phyloP scores from a whole-genome alignment of 345 rosid species.

The Salix viminalis region DNA sequence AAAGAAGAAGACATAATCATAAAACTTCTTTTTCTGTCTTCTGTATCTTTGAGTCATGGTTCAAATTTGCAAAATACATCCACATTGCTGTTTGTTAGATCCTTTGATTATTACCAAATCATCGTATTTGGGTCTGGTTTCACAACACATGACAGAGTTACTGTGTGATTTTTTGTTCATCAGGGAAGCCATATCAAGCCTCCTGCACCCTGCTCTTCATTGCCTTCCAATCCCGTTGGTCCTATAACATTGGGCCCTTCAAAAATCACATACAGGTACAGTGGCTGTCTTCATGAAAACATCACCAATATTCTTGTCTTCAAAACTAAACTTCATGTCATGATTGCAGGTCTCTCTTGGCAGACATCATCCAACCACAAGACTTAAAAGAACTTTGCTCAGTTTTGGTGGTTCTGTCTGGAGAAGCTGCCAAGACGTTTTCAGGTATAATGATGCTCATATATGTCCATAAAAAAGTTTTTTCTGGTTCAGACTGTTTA shows the following conservation, averaged over 20 bases:
- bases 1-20: neutral
- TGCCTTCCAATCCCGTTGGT: constrained; percentile 43
- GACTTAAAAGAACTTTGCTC: constrained; percentile 96
- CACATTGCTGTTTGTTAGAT: constrained; percentile 4
- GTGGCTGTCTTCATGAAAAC: constrained; percentile 8
- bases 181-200: constrained; percentile 61
- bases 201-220: constrained; percentile 42
- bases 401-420: constrained; percentile 71
- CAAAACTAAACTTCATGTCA: constrained; percentile 32
- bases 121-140: neutral
- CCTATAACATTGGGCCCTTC: constrained; percentile 46
- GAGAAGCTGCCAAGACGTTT: constrained; percentile 72
- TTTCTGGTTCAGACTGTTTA: neutral
- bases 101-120: neutral
- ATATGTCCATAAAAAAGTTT: neutral
- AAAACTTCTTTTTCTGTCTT: neutral
- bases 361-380: constrained; percentile 85
- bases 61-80: neutral
- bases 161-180: constrained; percentile 14
- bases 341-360: constrained; percentile 80
- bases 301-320: constrained; percentile 2
- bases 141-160: constrained; percentile 1
- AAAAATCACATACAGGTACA: constrained; percentile 79
- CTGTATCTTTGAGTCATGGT: neutral
- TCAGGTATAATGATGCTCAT: constrained; percentile 44